Evolutionary conservation across 768 basidiomycete genomes (phyloP), one percentile per base, ranked within the genome.

Genomic region (Mycena vitilis): DNA sequence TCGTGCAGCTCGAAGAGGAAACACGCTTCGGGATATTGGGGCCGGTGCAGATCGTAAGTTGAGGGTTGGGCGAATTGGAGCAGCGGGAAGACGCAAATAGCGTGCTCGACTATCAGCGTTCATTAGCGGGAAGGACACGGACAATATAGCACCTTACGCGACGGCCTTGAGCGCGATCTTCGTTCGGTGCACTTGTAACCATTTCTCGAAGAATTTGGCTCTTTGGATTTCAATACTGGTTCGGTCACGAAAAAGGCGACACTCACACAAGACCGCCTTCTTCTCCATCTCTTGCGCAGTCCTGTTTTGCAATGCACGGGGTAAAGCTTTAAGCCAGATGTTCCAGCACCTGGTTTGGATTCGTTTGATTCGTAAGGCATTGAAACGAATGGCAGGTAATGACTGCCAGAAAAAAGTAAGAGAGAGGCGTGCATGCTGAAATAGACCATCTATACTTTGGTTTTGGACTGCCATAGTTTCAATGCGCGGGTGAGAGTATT

Each of bases 111-210:
- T 95, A 62, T 22, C 65, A 38, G 40, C 4, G 65, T 63, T 63
- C n/a, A 63, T 71, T 20, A 68, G 37, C 54, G 44, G 6, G 60
- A 52, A 40, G 71, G 53, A n/a, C 23, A 36, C 23, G 13, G 53
- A 45, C 8, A 18, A 20, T 36, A 70, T 65, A 62, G 69, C 61
- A 59, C 89, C 93, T 83, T 77, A 95, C 94, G 92, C 92, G 55
- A 94, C 89, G 59, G 94, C 93, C 77, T 93, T 94, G 48, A 91
- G 84, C 47, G 91, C 89, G 48, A 90, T 84, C 75, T 91, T 93
- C 20, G 88, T 88, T 74, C 86, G 85, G 71, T 93, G 88, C 16
- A 82, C 82, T 75, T 89, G 86, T n/a, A 83, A 71, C 95, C 95
- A 96, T 65, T 82, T 88, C 51, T 85, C 84, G 54, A 94, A 83